Percentiles rank a stretch among this genome's conserved stretches.
Conservation (phyloP, 179 eudicot species). For the Patellifolia procumbens region DNA sequence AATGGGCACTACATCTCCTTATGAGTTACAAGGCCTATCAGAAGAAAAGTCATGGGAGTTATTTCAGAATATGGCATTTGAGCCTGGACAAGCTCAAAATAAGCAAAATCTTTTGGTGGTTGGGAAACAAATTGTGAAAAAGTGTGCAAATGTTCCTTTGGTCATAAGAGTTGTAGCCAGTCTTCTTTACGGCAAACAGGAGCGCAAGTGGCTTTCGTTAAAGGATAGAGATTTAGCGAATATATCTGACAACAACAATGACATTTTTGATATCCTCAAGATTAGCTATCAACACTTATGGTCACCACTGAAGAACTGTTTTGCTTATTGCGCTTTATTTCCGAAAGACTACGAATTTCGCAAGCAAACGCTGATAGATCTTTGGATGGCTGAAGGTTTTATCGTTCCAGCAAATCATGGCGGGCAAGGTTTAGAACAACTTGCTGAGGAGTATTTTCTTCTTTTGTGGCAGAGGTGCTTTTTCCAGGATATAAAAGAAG, state of each 20-base stretch:
- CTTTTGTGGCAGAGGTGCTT: slow-evolving; percentile 8
- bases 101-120: not conserved
- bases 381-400: slow-evolving; percentile 20
- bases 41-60: slow-evolving; percentile 22
- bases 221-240: not conserved
- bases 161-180: slow-evolving; percentile 22
- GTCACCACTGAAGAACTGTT: slow-evolving; percentile 17
- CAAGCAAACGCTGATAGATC: not conserved
- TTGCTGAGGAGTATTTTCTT: slow-evolving; percentile 3
- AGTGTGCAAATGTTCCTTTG: slow-evolving; percentile 29
- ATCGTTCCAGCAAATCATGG: not conserved
- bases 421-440: slow-evolving; percentile 1
- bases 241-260: not conserved
- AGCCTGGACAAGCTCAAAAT: not conserved
- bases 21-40: not conserved
- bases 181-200: slow-evolving; percentile 1
- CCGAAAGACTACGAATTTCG: not conserved
- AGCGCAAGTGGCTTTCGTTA: not conserved
- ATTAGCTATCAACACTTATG: slow-evolving; percentile 8
- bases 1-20: not conserved
- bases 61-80: slow-evolving; percentile 21
- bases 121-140: slow-evolving; percentile 1
- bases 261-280: slow-evolving; percentile 1
- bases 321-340: slow-evolving; percentile 13
- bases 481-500: slow-evolving; percentile 5